phyloP scores from a whole-genome alignment of 805 yeast genomes.

The Hyphopichia homilentoma region DNA sequence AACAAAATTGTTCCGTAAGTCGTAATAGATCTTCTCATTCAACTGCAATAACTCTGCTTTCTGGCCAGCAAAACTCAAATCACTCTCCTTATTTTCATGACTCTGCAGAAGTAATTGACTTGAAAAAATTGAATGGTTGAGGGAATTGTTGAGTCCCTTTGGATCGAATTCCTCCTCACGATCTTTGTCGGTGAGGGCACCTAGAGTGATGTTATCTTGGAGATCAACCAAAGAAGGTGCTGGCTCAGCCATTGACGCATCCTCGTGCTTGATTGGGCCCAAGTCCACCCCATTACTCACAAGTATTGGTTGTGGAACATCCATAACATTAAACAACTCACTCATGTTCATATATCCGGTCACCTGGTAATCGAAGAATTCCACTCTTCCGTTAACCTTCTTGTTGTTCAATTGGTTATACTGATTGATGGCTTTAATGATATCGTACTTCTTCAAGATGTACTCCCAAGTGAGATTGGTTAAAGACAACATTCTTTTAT shows the following conservation, averaged over 20 bases:
- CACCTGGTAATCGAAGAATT: conserved; percentile 39
- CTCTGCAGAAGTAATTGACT: not conserved
- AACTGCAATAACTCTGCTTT: conserved; percentile 28
- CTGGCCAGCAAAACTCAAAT: conserved; percentile 6
- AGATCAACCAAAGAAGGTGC: not conserved
- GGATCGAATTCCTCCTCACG: conserved; percentile 3
- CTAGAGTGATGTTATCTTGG: not conserved
- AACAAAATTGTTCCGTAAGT: conserved; percentile 39
- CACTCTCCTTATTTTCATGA: conserved; percentile 3
- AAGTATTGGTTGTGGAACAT: conserved; percentile 38
- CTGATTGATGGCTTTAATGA: conserved; percentile 24
- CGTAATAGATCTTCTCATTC: conserved; percentile 37
- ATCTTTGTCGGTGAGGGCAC: not conserved
- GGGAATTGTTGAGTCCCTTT: conserved; percentile 1
- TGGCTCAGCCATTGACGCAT: not conserved
- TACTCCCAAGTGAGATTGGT: conserved; percentile 42
- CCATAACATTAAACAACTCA: conserved; percentile 39
- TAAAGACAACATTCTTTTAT: conserved; percentile 41
- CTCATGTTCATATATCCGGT: conserved; percentile 36
- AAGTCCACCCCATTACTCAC: conserved; percentile 2
- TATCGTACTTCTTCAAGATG: conserved; percentile 32
- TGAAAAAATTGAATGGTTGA: conserved; percentile 1
- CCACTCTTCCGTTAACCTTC: conserved; percentile 15
- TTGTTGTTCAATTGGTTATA: conserved; percentile 17
- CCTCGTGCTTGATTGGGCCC: conserved; percentile 1